Base-by-base conservation (phyloP, 2,329 filamentous ascomycete species). In the Phaeophleospora eucalypticola region DNA sequence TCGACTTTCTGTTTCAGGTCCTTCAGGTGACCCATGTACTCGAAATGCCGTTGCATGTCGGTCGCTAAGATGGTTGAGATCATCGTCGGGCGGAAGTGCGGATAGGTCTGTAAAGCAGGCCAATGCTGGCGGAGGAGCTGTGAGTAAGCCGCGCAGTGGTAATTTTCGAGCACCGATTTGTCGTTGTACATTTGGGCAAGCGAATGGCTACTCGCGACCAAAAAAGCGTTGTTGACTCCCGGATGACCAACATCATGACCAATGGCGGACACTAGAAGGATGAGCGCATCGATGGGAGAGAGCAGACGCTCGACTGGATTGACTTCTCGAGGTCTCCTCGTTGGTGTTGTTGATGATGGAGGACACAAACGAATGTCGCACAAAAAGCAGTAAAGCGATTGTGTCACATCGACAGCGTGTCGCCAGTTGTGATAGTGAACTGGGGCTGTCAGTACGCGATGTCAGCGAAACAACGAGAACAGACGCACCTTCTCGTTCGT, bases 41-140 rank as follows among this genome's bases (percentile, higher is more conserved):
- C 89, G 60, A 95, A 95, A 68, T 98, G 93, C 4, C 95, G 71
- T 6, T 89, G 89, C 93, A 98, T 98, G 63, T 98, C 93, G 0
- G 93, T 98, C 2, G 93, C 89, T 18, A 98, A 73, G 49, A 98
- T 97, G n/a, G 89, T 93, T 66, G 89, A 95, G 60, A 96, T 97
- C 84, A 97, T 93, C 4, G 95, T 74, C 57, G 84, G 86, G 45
- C 91, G 83, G 78, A 97, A 87, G 48, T 83, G 83, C 38, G 78
- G 77, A 59, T 93, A 84, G 53, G 84, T 78, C 58, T 94, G 94
- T 2, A 85, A 86, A 3, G 80, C 75, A 0, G 90, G 89, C 93
- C 93, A 98, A 66, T 97, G 84, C 40, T 89, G 82, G 41, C 91
- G 85, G 35, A 98, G 79, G 33, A 98, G 95, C 64, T 97, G 93